Conservation (phyloP, 495 filamentous ascomycete species). For the Annulohypoxylon bovei region DNA sequence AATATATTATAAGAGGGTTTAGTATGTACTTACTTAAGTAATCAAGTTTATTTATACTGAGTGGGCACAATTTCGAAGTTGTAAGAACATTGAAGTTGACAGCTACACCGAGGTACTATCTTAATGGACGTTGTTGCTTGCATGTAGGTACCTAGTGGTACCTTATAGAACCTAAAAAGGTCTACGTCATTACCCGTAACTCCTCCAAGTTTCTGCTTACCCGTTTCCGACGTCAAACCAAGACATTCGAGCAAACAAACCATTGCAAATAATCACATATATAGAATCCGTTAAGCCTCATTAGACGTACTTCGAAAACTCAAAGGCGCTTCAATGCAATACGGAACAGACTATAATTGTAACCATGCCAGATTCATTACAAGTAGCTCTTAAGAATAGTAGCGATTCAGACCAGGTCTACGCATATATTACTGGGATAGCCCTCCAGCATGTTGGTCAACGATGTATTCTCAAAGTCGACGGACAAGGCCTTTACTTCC, state of each 20-base stretch:
- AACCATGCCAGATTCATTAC: constrained; percentile 54
- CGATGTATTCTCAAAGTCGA: constrained; percentile 52
- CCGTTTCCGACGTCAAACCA: neutral
- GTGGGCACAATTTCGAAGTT: too few species aligned
- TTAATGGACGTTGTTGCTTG: too few species aligned
- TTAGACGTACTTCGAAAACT: neutral
- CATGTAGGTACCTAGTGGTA: neutral
- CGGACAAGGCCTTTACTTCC: constrained; percentile 50
- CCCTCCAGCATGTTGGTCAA: constrained; percentile 48
- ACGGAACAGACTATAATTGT: neutral
- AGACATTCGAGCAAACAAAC: neutral
- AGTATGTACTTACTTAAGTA: too few species aligned
- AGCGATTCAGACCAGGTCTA: constrained; percentile 47
- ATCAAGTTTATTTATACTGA: too few species aligned
- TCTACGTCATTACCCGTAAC: neutral
- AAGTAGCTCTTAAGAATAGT: constrained; percentile 52
- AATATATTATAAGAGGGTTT: too few species aligned
- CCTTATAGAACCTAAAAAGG: neutral
- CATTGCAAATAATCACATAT: neutral
- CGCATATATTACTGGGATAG: constrained; percentile 58
- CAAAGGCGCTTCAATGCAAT: neutral
- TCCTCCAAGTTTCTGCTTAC: constrained; percentile 11
- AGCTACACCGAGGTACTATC: too few species aligned
- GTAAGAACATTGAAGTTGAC: too few species aligned
- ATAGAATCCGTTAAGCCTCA: neutral